Conservation (phyloP, 495 filamentous ascomycete species). For the Aspergillus bridgeri region DNA sequence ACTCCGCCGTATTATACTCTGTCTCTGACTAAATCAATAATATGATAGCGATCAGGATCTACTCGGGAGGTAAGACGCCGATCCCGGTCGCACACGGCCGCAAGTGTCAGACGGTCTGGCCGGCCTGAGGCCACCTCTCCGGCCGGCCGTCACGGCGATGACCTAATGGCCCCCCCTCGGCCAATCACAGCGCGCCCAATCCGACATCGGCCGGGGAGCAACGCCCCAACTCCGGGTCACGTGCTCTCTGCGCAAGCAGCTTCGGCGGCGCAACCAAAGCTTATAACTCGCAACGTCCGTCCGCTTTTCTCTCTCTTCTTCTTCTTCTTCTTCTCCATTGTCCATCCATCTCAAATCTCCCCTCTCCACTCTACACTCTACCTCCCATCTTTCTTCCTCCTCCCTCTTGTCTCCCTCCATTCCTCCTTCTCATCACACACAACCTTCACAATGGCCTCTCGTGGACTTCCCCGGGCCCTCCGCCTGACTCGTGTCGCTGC, state of each 20-base stretch:
- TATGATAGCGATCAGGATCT: no score
- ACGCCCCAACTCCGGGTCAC: slow-evolving; percentile 34
- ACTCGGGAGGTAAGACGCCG: no score
- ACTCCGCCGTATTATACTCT: background rate
- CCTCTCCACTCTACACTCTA: slow-evolving; percentile 11
- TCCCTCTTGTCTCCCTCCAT: slow-evolving; percentile 22
- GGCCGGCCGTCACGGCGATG: no score
- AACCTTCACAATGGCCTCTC: slow-evolving; percentile 74
- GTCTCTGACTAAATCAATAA: no score
- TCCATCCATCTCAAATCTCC: slow-evolving; percentile 11
- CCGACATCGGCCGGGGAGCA: slow-evolving; percentile 43
- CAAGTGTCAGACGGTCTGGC: no score
- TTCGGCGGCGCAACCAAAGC: slow-evolving; percentile 7
- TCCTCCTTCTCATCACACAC: slow-evolving; percentile 19
- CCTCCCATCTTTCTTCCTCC: slow-evolving; percentile 16
- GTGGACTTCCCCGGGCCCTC: slow-evolving; percentile 77
- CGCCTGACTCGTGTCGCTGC: slow-evolving; percentile 69
- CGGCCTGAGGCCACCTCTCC: no score
- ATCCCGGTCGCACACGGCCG: no score
- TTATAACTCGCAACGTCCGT: slow-evolving; percentile 18
- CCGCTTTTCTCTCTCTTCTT: slow-evolving; percentile 12
- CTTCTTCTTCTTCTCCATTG: slow-evolving; percentile 15
- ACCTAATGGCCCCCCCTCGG: background rate
- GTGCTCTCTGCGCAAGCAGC: slow-evolving; percentile 10
- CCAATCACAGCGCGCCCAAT: slow-evolving; percentile 16